phyloP scores from a whole-genome alignment of 2,329 filamentous ascomycete species.

The Claviceps sp. region DNA sequence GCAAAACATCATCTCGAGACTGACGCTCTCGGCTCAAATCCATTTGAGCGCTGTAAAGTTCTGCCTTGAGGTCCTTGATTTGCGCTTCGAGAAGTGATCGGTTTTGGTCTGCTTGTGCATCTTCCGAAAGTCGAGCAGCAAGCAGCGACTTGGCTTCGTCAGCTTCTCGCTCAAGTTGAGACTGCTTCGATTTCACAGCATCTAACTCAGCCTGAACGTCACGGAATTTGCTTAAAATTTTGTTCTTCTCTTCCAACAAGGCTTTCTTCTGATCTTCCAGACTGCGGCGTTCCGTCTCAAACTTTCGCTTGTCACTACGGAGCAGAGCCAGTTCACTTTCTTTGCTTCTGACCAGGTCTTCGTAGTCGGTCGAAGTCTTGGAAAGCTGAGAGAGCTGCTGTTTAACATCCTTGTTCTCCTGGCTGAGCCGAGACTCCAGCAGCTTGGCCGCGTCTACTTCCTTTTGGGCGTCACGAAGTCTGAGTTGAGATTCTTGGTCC shows the following conservation, averaged over 20 bases:
- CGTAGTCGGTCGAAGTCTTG: slow-evolving; percentile 84
- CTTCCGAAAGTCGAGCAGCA: slow-evolving; percentile 78
- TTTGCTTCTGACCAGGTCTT: slow-evolving; percentile 84
- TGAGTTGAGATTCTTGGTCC: slow-evolving; percentile 81
- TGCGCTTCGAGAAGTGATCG: slow-evolving; percentile 75
- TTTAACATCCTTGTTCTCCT: slow-evolving; percentile 72
- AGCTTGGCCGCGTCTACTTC: slow-evolving; percentile 62
- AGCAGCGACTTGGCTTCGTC: slow-evolving; percentile 77
- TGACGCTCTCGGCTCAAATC: slow-evolving; percentile 86
- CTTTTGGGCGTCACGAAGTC: slow-evolving; percentile 63
- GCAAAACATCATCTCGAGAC: slow-evolving; percentile 83
- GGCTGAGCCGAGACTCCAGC: slow-evolving; percentile 60
- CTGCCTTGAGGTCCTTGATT: slow-evolving; percentile 71
- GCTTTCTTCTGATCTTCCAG: slow-evolving; percentile 67
- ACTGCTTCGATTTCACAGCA: slow-evolving; percentile 71
- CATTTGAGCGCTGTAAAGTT: slow-evolving; percentile 73
- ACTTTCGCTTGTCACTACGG: slow-evolving; percentile 70
- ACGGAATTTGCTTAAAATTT: slow-evolving; percentile 59
- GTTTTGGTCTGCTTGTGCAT: slow-evolving; percentile 70
- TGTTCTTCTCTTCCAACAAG: slow-evolving; percentile 65
- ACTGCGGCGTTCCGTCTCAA: slow-evolving; percentile 63
- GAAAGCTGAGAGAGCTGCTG: slow-evolving; percentile 79
- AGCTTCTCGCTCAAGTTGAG: slow-evolving; percentile 76
- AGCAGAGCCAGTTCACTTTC: slow-evolving; percentile 84
- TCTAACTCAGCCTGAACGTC: slow-evolving; percentile 81